Percentiles rank a stretch among this genome's conserved stretches.
Evolutionary conservation across 2,329 filamentous ascomycete species (phyloP).

Genomic region (Periconia macrospinosa): DNA sequence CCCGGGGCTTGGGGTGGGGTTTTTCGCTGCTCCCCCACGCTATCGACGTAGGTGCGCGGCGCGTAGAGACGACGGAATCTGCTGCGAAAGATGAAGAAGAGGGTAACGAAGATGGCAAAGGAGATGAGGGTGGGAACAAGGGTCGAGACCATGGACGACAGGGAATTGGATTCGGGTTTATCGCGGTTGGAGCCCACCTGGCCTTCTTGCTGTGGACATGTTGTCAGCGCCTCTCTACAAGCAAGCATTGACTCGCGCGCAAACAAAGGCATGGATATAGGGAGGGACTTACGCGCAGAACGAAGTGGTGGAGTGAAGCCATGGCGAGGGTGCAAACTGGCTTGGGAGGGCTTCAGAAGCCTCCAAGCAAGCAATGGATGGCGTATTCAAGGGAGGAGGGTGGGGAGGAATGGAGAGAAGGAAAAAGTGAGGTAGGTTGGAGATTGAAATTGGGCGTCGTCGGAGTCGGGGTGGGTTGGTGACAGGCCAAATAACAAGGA

Average conservation of each 20-base stretch:
- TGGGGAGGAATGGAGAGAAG: neutral
- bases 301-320: conserved; percentile 9
- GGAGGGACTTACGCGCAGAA: conserved; percentile 5
- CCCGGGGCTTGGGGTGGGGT: conserved; percentile 50
- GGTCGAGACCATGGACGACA: conserved; percentile 43
- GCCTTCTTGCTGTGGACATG: conserved; percentile 13
- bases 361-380: neutral
- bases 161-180: conserved; percentile 50
- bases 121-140: conserved; percentile 34
- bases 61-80: conserved; percentile 49
- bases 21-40: conserved; percentile 46
- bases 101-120: conserved; percentile 29
- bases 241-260: too few species aligned
- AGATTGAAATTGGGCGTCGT: too few species aligned
- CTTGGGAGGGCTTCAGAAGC: neutral
- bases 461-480: too few species aligned
- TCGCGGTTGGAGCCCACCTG: conserved; percentile 18
- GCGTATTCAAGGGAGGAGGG: neutral
- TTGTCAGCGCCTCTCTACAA: conserved; percentile 1
- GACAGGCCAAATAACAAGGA: too few species aligned
- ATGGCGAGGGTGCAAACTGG: conserved; percentile 4
- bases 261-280: neutral
- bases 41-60: conserved; percentile 51
- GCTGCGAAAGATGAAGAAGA: conserved; percentile 48
- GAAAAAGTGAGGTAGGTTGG: neutral